Percentiles rank a stretch among this genome's conserved stretches.
These are phyloP conservation scores for Platismatia glauca DNA, from an alignment of 495 filamentous ascomycete genomes.

Conservation along the genomic window DNA sequence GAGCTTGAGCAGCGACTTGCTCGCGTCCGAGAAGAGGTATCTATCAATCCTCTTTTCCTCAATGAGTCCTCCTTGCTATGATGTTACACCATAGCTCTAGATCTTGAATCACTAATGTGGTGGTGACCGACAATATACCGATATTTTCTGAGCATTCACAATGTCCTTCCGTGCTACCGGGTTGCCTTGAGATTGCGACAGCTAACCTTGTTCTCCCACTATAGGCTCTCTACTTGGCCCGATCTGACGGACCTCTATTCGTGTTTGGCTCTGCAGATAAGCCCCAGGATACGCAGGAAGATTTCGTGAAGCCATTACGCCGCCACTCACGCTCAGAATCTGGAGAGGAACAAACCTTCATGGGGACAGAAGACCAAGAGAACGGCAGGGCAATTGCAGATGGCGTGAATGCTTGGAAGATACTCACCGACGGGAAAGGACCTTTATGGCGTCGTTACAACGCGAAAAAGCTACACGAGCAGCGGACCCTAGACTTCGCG, in stretches of 20 bases:
- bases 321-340: background rate
- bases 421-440: constrained; percentile 2
- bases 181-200: background rate
- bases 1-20: constrained; percentile 36
- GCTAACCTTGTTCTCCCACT: background rate
- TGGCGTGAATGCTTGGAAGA: constrained; percentile 16
- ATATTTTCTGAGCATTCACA: constrained; percentile 15
- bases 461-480: background rate
- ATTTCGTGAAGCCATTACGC: background rate
- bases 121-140: constrained; percentile 41
- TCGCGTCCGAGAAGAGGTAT: constrained; percentile 42
- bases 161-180: background rate
- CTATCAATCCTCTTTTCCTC: constrained; percentile 14
- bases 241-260: background rate
- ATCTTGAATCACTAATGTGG: constrained; percentile 45
- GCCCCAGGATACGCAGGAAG: constrained; percentile 2
- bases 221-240: constrained; percentile 1
- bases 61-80: constrained; percentile 32
- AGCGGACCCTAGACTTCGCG: background rate
- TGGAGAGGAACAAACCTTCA: background rate
- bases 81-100: constrained; percentile 52
- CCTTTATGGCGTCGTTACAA: constrained; percentile 12
- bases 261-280: background rate
- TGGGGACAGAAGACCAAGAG: background rate
- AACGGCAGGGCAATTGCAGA: constrained; percentile 12